Percentiles rank a stretch among this genome's conserved stretches.
Evolutionary conservation across 176 grass and related monocot species (phyloP).

Genomic region (Panicum miliaceum): DNA sequence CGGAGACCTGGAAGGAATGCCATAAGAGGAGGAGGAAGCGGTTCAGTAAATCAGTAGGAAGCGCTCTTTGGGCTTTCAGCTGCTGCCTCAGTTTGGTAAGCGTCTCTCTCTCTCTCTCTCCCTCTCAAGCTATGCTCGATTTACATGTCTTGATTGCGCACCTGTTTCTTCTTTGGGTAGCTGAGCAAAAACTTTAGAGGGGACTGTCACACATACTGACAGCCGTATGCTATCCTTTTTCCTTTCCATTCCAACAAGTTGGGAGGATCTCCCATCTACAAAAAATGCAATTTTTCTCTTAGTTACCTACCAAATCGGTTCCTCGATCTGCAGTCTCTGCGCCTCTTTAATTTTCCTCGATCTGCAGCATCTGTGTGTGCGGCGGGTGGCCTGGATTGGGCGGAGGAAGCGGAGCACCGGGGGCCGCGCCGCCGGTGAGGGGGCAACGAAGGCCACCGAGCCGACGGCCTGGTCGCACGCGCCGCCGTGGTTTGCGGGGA

Average conservation of each 20-base stretch:
- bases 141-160: too few species aligned
- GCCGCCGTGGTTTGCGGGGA: not conserved
- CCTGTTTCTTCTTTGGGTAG: too few species aligned
- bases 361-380: not conserved
- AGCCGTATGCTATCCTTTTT: not conserved
- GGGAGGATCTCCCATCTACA: not conserved
- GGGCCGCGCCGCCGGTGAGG: too few species aligned
- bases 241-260: not conserved
- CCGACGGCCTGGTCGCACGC: not conserved
- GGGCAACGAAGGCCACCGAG: not conserved
- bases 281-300: slow-evolving; percentile 13
- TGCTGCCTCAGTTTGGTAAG: too few species aligned
- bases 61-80: too few species aligned
- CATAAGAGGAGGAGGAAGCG: too few species aligned
- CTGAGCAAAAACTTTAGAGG: too few species aligned
- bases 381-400: not conserved
- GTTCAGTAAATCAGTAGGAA: too few species aligned
- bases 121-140: too few species aligned
- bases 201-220: not conserved
- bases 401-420: not conserved
- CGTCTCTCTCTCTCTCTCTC: too few species aligned
- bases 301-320: not conserved
- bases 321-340: not conserved
- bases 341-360: not conserved
- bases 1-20: too few species aligned